phyloP scores from a whole-genome alignment of 2,329 filamentous ascomycete genomes.

The Fusarium robinianum region DNA sequence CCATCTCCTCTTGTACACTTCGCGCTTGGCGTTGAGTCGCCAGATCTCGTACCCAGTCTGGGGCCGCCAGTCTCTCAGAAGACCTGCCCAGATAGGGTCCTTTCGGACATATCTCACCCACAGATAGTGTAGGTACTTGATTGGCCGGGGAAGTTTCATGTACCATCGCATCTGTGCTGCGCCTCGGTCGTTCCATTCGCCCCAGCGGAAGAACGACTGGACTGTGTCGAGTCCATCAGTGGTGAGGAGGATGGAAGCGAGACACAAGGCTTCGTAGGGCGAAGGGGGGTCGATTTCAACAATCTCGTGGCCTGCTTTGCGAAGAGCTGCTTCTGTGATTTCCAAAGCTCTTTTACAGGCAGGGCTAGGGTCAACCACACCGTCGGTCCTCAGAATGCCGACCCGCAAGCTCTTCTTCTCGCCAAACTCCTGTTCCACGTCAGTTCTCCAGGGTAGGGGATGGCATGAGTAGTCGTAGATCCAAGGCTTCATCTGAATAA shows the following conservation, averaged over 20 bases:
- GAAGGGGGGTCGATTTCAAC: slow-evolving; percentile 65
- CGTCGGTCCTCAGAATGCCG: slow-evolving; percentile 77
- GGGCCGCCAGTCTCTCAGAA: slow-evolving; percentile 73
- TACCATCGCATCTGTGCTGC: slow-evolving; percentile 75
- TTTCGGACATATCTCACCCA: slow-evolving; percentile 84
- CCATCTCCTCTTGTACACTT: slow-evolving; percentile 77
- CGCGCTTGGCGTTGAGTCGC: slow-evolving; percentile 76
- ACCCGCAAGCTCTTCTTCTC: slow-evolving; percentile 69
- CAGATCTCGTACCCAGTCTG: slow-evolving; percentile 81
- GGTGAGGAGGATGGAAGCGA: slow-evolving; percentile 81
- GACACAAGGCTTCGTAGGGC: slow-evolving; percentile 73
- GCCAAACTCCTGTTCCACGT: slow-evolving; percentile 61
- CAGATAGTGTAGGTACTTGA: slow-evolving; percentile 86
- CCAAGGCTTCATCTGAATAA: slow-evolving; percentile 86
- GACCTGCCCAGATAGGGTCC: slow-evolving; percentile 76
- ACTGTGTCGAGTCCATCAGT: slow-evolving; percentile 83
- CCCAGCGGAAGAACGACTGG: slow-evolving; percentile 72
- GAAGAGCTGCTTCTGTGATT: slow-evolving; percentile 70
- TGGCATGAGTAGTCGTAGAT: slow-evolving; percentile 85
- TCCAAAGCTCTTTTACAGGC: slow-evolving; percentile 79
- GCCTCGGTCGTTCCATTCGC: slow-evolving; percentile 80
- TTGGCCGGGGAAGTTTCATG: slow-evolving; percentile 70
- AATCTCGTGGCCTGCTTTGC: slow-evolving; percentile 75
- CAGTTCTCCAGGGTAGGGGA: slow-evolving; percentile 76
- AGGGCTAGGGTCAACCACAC: slow-evolving; percentile 83